phyloP scores from a whole-genome alignment of 768 basidiomycete species.

The Suillus hirtellus region DNA sequence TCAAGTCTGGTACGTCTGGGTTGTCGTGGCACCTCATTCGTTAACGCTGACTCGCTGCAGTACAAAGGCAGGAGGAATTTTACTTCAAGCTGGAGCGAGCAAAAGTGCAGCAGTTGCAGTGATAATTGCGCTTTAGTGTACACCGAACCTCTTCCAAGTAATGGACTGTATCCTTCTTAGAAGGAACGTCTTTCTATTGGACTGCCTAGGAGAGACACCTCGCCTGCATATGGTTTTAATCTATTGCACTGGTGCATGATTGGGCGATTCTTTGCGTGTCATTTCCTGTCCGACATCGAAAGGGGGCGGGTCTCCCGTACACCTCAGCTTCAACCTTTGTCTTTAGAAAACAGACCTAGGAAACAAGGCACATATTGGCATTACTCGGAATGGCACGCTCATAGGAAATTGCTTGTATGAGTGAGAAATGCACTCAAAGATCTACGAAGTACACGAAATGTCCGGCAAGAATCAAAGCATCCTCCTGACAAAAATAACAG shows the following conservation, averaged over 20 bases:
- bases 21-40: background rate
- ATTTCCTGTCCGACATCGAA: background rate
- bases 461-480: conserved; percentile 32
- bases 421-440: background rate
- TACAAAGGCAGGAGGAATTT: conserved; percentile 80
- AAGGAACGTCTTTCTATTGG: background rate
- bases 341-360: background rate
- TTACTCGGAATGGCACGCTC: background rate
- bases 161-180: background rate
- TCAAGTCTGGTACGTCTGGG: conserved; percentile 62
- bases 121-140: background rate
- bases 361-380: background rate
- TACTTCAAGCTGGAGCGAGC: conserved; percentile 83
- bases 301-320: background rate
- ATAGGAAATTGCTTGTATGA: background rate
- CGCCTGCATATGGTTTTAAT: background rate
- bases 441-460: conserved; percentile 11
- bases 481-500: conserved; percentile 42
- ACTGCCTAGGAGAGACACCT: background rate
- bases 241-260: background rate
- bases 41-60: conserved; percentile 41
- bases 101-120: conserved; percentile 26
- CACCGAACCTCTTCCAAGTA: background rate
- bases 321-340: background rate
- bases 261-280: background rate